Base-by-base conservation (phyloP, 2,329 filamentous ascomycete genomes). In the Blastomyces silverae region DNA sequence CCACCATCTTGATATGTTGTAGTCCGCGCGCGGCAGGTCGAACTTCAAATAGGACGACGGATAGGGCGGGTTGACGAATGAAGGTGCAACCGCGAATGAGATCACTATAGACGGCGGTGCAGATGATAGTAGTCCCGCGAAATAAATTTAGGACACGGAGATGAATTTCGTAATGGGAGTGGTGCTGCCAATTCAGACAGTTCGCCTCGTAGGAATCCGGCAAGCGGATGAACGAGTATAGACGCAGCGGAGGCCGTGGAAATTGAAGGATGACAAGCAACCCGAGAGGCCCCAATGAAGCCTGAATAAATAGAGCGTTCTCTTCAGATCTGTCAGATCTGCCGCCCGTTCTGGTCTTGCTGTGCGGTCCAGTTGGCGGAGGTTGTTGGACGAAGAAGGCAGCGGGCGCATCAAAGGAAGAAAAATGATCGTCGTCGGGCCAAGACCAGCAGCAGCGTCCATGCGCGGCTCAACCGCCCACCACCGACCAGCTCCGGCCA, bases 1-100 rank as follows among this genome's bases (percentile, higher is more conserved):
- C 85, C 55, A 87, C 85, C 85, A 88, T 87, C 57, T 66, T 79
- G 73, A 37, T 44, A 28, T n/a, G 15, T 44, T 6, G 37, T 20
- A 17, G 57, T 28, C 11, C 37, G 11, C 57, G 28, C 2, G 17
- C 5, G 8, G 15, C 8, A 10, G n/a, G 53, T 37, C 5, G n/a
- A 20, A 15, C 31, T 37, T 20, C 28, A 7, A 56, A 6, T 8
- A 20, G 11, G 48, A 28, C 22, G 48, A 22, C 22, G 48, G 48
- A 10, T 52, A 28, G 22, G 22, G 22, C 48, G 48, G 22, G 8
- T 52, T 25, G 48, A 52, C 48, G 8, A 52, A 52, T 22, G 13
- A 56, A 56, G 28, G 6, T 8, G 25, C 15, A 56, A n/a, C 17
- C 10, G 28, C 53, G 34, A 56, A 56, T 56, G 15, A 7, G 15